Percentiles rank a stretch among this genome's conserved stretches.
phyloP scores from a whole-genome alignment of 2,329 filamentous ascomycete species.

The Mollisia scopiformis region DNA sequence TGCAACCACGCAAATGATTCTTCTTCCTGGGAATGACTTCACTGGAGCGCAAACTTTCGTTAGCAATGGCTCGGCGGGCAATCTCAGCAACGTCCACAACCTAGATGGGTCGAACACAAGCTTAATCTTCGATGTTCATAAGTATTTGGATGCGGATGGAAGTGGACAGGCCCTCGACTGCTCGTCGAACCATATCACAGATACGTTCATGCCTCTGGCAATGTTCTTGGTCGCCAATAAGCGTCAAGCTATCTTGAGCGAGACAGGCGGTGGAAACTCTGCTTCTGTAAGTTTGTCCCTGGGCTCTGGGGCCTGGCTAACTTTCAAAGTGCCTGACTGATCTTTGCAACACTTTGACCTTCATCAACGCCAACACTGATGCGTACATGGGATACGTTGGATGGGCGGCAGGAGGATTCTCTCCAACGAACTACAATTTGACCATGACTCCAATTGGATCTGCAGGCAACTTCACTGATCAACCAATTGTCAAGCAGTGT shows the following conservation, averaged over 20 bases:
- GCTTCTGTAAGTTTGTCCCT: constrained; percentile 23
- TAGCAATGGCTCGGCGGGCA: constrained; percentile 52
- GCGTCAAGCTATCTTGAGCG: constrained; percentile 53
- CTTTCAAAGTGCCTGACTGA: constrained; percentile 19
- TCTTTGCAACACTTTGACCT: constrained; percentile 22
- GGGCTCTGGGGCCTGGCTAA: neutral
- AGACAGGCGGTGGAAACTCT: constrained; percentile 50
- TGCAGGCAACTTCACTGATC: constrained; percentile 24
- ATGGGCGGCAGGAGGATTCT: constrained; percentile 42
- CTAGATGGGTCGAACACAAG: constrained; percentile 59
- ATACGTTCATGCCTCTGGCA: constrained; percentile 50
- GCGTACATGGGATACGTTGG: constrained; percentile 42
- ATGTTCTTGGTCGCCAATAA: constrained; percentile 50
- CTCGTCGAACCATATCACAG: constrained; percentile 52
- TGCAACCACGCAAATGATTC: constrained; percentile 62
- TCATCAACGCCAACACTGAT: constrained; percentile 38
- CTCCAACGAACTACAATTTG: constrained; percentile 24
- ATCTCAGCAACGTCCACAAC: constrained; percentile 57
- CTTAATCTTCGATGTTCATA: constrained; percentile 61
- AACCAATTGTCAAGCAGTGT: constrained; percentile 25
- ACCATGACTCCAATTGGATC: constrained; percentile 28
- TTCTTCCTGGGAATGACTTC: constrained; percentile 63
- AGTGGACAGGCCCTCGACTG: constrained; percentile 56
- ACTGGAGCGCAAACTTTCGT: constrained; percentile 54
- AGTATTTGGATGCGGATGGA: constrained; percentile 62